Conservation (phyloP, 805 yeast species). For the Kodamaea sagamina region DNA sequence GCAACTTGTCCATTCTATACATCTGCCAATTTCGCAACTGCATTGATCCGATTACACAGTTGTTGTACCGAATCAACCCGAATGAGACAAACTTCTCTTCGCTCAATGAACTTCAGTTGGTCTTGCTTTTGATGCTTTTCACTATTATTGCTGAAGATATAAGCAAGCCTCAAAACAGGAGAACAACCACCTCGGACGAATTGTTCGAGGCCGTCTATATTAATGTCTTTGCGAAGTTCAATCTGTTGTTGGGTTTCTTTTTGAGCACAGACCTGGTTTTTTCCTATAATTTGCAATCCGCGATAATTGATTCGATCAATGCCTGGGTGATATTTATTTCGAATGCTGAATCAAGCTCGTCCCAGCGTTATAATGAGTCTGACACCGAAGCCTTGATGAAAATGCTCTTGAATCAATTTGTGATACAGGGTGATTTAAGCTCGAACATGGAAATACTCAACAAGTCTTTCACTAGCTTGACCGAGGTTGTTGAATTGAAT, state of each 20-base stretch:
- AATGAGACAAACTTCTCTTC: neutral
- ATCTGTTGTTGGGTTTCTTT: slow-evolving; percentile 18
- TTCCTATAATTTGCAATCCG: neutral
- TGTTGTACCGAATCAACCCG: slow-evolving; percentile 5
- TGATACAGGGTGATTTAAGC: neutral
- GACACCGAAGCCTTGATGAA: slow-evolving; percentile 27
- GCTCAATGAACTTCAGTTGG: slow-evolving; percentile 16
- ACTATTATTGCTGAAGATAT: slow-evolving; percentile 57
- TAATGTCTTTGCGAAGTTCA: slow-evolving; percentile 29
- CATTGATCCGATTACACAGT: slow-evolving; percentile 14
- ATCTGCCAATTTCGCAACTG: slow-evolving; percentile 42
- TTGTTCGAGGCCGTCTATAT: slow-evolving; percentile 36
- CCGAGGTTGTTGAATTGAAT: slow-evolving; percentile 50
- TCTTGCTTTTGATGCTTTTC: slow-evolving; percentile 33
- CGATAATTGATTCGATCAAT: slow-evolving; percentile 29
- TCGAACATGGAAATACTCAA: slow-evolving; percentile 16
- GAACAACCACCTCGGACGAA: slow-evolving; percentile 16
- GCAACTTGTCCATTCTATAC: slow-evolving; percentile 54
- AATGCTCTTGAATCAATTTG: slow-evolving; percentile 11
- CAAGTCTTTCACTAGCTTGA: slow-evolving; percentile 32
- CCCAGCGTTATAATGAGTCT: slow-evolving; percentile 28
- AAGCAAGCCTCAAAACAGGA: slow-evolving; percentile 27
- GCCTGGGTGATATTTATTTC: slow-evolving; percentile 43
- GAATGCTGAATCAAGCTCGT: slow-evolving; percentile 36
- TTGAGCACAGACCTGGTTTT: slow-evolving; percentile 1